Percentiles rank a stretch among this genome's conserved stretches.
Conservation (phyloP, 2,329 filamentous ascomycete genomes). For the Blumeriella jaapii region DNA sequence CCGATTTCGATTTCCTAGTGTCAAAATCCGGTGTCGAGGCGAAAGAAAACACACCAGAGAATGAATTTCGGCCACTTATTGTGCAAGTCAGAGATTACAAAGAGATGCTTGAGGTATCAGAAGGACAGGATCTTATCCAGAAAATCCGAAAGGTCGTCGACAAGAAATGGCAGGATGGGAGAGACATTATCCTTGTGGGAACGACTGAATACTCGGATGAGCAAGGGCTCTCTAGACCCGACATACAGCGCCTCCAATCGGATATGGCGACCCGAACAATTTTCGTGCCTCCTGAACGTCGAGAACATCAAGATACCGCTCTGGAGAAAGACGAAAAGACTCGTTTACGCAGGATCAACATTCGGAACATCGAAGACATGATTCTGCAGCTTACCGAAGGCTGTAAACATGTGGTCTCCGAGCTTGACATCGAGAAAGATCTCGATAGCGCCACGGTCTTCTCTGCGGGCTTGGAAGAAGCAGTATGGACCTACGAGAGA, state of each 20-base stretch:
- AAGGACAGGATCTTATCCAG: conserved; percentile 57
- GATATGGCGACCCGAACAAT: conserved; percentile 40
- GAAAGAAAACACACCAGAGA: background rate
- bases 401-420: conserved; percentile 8
- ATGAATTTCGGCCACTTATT: conserved; percentile 40
- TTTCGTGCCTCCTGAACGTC: conserved; percentile 38
- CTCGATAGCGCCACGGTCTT: conserved; percentile 18
- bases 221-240: conserved; percentile 31
- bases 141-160: conserved; percentile 63
- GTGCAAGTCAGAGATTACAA: conserved; percentile 73
- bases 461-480: conserved; percentile 34
- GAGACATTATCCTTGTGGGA: conserved; percentile 68
- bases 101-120: conserved; percentile 58
- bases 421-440: conserved; percentile 21
- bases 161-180: conserved; percentile 57
- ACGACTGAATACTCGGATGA: conserved; percentile 50
- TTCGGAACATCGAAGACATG: conserved; percentile 54
- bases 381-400: conserved; percentile 29
- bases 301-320: conserved; percentile 28
- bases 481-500: conserved; percentile 46
- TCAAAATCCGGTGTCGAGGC: conserved; percentile 5
- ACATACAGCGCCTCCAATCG: conserved; percentile 33
- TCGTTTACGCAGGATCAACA: conserved; percentile 44
- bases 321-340: conserved; percentile 38
- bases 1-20: conserved; percentile 27